Evolutionary conservation across 257 asterid species (phyloP), one percentile per base, ranked within the genome.

Genomic region (Misopates orontium): DNA sequence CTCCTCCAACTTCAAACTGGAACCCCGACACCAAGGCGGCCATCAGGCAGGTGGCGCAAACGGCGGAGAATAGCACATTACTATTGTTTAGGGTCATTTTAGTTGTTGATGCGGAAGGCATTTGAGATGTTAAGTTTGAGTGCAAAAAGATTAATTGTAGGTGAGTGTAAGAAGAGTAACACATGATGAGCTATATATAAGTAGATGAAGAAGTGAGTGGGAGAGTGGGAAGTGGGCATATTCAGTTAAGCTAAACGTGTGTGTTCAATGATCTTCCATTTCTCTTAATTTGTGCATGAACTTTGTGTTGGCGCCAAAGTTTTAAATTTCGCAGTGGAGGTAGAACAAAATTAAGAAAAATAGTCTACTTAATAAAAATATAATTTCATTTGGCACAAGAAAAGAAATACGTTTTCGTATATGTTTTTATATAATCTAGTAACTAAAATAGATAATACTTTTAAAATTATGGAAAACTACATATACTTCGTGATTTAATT

Each of bases 1-100:
- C 72, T 19, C 69, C 87, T 16, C 95, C 96, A 16, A 89, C 89
- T 36, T 76, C 59, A n/a, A 76, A 87, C 67, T 74, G 85, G 58
- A 68, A 76, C 23, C 73, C 82, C 4, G 79, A 70, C 19, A 71
- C 87, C 15, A 62, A 13, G 0, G 63, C 23, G 10, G 67, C 54
- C 20, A 59, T 51, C 53, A 69, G 0, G 13, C 78, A 64, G 67
- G 77, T 74, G 49, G 79, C 48, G 5, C 68, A 28, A 61, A 85
- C 49, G 73, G 77, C 62, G 36, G 69, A 18, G 36, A 75, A 20
- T 1, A 82, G 56, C 28, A 67, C 19, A 4, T 36, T 36, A 36
- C 10, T 5, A 36, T 8, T 66, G 39, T 64, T 58, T 66, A 66
- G 66, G 66, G 70, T 1, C 50, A 40, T 69, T 22, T 60, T 0